Percentiles rank a stretch among this genome's conserved stretches.
These are phyloP conservation scores for Orbilia ellipsospora DNA, from an alignment of 2,329 filamentous ascomycete genomes.

Conservation along the genomic window DNA sequence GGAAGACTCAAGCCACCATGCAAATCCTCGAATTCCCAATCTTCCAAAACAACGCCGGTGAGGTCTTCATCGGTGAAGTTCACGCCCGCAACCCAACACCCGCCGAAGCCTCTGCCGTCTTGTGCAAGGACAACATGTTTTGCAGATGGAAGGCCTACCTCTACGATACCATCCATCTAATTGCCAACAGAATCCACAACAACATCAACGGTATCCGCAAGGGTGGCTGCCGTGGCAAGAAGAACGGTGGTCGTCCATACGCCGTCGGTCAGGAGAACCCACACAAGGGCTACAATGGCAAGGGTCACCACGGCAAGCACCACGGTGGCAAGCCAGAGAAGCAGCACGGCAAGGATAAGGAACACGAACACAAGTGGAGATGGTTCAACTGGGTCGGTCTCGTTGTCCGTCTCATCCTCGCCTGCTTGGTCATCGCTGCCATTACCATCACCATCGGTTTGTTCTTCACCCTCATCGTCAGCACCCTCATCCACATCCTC, in stretches of 20 bases:
- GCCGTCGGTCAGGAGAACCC: slow-evolving; percentile 18
- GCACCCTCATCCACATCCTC: slow-evolving; percentile 40
- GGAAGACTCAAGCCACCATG: slow-evolving; percentile 49
- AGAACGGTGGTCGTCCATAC: slow-evolving; percentile 26
- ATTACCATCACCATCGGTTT: slow-evolving; percentile 54
- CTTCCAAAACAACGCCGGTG: slow-evolving; percentile 45
- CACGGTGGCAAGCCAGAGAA: slow-evolving; percentile 14
- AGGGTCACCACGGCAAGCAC: slow-evolving; percentile 18
- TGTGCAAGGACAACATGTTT: slow-evolving; percentile 48
- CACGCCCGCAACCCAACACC: slow-evolving; percentile 38
- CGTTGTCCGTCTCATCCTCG: slow-evolving; percentile 49
- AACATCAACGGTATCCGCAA: slow-evolving; percentile 27
- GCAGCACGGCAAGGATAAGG: slow-evolving; percentile 14
- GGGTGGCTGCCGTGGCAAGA: slow-evolving; percentile 38
- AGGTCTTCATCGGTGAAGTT: slow-evolving; percentile 48
- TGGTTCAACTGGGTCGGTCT: slow-evolving; percentile 52
- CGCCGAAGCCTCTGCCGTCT: slow-evolving; percentile 39
- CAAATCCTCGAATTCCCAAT: slow-evolving; percentile 52
- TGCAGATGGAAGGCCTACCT: slow-evolving; percentile 54
- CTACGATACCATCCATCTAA: slow-evolving; percentile 35
- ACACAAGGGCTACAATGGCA: slow-evolving; percentile 14
- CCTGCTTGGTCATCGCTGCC: slow-evolving; percentile 51
- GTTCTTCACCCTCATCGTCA: slow-evolving; percentile 49
- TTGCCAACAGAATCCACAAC: slow-evolving; percentile 26
- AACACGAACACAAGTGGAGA: slow-evolving; percentile 28